Evolutionary conservation across 805 yeast species (phyloP), one percentile per base, ranked within the genome.

Genomic region (Dipodascus albidus): DNA sequence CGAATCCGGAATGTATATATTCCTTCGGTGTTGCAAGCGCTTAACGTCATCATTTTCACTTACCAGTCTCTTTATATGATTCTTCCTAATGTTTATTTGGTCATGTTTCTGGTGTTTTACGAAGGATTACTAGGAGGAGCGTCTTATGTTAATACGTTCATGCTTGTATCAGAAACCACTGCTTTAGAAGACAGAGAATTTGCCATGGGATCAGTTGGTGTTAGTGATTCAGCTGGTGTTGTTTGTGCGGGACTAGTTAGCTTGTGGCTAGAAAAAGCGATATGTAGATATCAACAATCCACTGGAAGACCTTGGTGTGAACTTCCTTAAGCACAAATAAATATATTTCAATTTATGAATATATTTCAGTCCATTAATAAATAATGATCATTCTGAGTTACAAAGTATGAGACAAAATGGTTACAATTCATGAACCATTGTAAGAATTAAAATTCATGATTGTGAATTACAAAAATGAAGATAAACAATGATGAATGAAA

Each of bases 51-150:
- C 0, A 47, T 86, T 1, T 74, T 85, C 44, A 56, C 86, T 1
- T 49, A 70, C 1, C 97, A 91, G 65, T 82, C 96, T 2, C 57
- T 83, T 57, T 78, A 64, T 60, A 75, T 77, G 63, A 58, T 77
- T 27, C 72, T 86, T 19, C 78, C 83, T 1, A 75, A 70, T 41
- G 77, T 91, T 1, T 85, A 83, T 74, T 59, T 78, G 1, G 62
- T 89, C 41, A 74, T 87, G 71, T 6, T 75, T 0, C 65, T 90
- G 27, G 76, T 88, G 3, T 78, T 91, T 55, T 91, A 87, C 67
- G 98, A 91, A 64, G 76, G 98, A 0, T 73, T 93, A 20, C 73
- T 91, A 9, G 99, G 98, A 1, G 98, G 99, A 0, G 78, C 85
- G 1, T 80, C 91, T 17, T 91, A 91, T 64, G 93, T 88, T 52